Base-by-base conservation (phyloP, 192 early-diverging fungal genomes). In the Gaertneriomyces semiglobifer region DNA sequence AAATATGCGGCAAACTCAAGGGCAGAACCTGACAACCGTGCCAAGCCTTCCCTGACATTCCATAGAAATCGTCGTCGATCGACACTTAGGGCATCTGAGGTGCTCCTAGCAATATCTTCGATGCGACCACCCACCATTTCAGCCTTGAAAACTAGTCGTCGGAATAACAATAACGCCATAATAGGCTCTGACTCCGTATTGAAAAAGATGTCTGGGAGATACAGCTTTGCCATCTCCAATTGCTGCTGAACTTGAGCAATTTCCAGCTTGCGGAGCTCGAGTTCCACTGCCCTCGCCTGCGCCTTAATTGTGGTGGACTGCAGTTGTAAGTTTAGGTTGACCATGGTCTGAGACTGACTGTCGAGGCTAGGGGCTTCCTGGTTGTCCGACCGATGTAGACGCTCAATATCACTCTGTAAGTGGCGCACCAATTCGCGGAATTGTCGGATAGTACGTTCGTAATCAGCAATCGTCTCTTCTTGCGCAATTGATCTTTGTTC, bases 251-350 rank as follows among this genome's bases (percentile, higher is more conserved):
- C 92, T 74, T 98, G 94, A 5, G 81, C 73, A 19, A 88, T 91
- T 14, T 98, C 94, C 16, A 98, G 74, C 48, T 90, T 89, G 10
- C 90, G 86, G 59, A 98, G 76, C 62, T 96, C 94, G 44, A 96
- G 74, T 75, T 98, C 95, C 44, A 98, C 88, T 11, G 90, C 84
- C 77, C 92, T 93, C 18, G 93, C 90, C 66, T 93, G 88, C 4
- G 90, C 85, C 71, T 93, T 93, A 73, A 88, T 83, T 8, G 84
- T 86, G 0, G 91, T 87, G 12, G 84, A 83, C 71, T 92, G 90
- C 50, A 98, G 76, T 53, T 91, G 89, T 57, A 92, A 69, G 56
- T 89, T 93, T 14, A 92, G 80, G 12, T 78, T 85, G 63, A 92
- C 71, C 88, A 93, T 91, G 11, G 85, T 88, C 65, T 93, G 94